Percentiles rank a stretch among this genome's conserved stretches.
Evolutionary conservation across 345 rosid genomes (phyloP).

Genomic region (Atalantia buxifolia): DNA sequence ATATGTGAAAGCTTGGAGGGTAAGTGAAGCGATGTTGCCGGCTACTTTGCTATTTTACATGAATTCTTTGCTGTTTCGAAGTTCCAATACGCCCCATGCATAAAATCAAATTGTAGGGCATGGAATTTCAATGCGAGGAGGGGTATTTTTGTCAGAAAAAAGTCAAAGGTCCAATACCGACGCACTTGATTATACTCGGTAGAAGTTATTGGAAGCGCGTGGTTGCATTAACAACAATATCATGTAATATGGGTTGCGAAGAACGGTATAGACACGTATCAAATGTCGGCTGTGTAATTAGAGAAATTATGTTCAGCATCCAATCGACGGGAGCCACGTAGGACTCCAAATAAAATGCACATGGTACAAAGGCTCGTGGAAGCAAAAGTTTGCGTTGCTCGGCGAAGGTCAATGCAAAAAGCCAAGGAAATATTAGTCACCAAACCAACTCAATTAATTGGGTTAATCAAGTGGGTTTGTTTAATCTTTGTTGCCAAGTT

Average conservation of each 20-base stretch:
- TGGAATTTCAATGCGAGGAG: not conserved
- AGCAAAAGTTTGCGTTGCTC: no score
- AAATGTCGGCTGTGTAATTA: not conserved
- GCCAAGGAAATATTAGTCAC: not conserved
- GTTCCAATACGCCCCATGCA: no score
- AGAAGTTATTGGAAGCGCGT: not conserved
- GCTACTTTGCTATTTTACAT: not conserved
- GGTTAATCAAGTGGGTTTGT: not conserved
- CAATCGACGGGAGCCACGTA: not conserved
- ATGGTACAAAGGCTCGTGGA: not conserved
- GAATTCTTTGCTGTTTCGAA: not conserved
- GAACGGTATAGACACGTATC: not conserved
- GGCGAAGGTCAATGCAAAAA: no score
- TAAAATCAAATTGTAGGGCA: no score
- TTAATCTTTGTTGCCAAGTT: not conserved
- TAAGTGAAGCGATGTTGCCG: slow-evolving; percentile 9
- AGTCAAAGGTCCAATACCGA: not conserved
- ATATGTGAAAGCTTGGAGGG: slow-evolving; percentile 4
- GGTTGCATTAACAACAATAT: not conserved
- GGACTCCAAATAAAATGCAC: not conserved
- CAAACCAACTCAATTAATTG: not conserved
- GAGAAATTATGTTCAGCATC: not conserved
- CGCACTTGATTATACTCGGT: slow-evolving; percentile 5
- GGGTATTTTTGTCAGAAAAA: slow-evolving; percentile 10
- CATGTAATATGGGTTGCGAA: not conserved